These are phyloP conservation scores for Phoma sp. DNA, from an alignment of 2,329 filamentous ascomycete species.

Conservation along the genomic window DNA sequence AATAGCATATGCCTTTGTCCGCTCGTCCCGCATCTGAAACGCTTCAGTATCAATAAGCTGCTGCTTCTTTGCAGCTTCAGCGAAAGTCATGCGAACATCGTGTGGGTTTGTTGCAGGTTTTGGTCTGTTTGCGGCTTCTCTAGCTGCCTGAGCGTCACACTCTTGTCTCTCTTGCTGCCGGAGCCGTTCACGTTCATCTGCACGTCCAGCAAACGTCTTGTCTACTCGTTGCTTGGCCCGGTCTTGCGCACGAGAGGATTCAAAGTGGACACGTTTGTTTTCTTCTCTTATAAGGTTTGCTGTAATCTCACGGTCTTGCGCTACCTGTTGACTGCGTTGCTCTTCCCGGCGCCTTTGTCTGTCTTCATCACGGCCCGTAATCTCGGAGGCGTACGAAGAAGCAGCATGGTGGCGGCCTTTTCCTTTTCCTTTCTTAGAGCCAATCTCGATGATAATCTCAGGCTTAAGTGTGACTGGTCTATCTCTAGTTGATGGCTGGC, in stretches of 20 bases:
- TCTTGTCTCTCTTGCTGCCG: constrained; percentile 17
- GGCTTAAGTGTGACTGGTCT: constrained; percentile 29
- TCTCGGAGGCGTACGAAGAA: constrained; percentile 34
- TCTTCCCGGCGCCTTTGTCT: constrained; percentile 30
- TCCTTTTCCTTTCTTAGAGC: constrained; percentile 32
- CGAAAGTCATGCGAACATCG: constrained; percentile 15
- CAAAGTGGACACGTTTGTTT: constrained; percentile 38
- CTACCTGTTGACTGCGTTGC: constrained; percentile 31
- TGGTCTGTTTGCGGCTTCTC: constrained; percentile 4
- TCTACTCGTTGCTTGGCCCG: constrained; percentile 31
- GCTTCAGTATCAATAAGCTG: constrained; percentile 30
- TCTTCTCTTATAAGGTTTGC: constrained; percentile 23
- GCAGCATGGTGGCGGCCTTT: constrained; percentile 25
- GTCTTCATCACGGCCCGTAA: constrained; percentile 28
- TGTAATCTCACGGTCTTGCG: constrained; percentile 26
- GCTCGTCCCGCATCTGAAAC: constrained; percentile 32
- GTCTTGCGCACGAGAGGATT: constrained; percentile 30
- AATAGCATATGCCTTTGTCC: constrained; percentile 27
- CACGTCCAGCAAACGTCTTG: constrained; percentile 23
- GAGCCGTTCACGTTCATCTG: constrained; percentile 22
- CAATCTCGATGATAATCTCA: constrained; percentile 39
- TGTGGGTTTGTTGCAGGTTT: neutral
- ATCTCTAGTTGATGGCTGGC: constrained; percentile 36
- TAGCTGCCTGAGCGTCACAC: constrained; percentile 10
- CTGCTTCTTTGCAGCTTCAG: constrained; percentile 23